Base-by-base conservation (phyloP, 75 land plant species). In the Pinus tabuliformis region DNA sequence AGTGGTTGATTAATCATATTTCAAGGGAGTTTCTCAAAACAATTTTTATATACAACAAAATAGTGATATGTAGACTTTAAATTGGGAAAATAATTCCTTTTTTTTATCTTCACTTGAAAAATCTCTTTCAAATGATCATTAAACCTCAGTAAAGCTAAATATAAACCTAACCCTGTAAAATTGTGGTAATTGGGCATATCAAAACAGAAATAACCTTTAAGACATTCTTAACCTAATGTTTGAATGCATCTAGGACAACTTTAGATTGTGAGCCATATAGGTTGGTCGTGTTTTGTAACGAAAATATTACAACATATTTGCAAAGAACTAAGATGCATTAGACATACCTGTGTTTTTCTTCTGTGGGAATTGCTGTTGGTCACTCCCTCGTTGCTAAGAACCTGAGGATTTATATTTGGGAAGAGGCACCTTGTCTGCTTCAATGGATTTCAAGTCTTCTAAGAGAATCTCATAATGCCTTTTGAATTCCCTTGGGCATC, bases 401-500 rank as follows among this genome's bases (percentile, higher is more conserved):
- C 8, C 21, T 1, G 73, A 57, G 24, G 75, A 62, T n/a, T 42
- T 73, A 77, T 86, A 86, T 72, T 77, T 80, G 20, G 89, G 91
- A 5, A 83, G 63, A 11, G 82, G 70, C 28, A 90, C 78, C 28
- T 72, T 42, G 4, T 90, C 92, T 5, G 83, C 65, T 15, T 87
- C 92, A 36, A 87, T 88, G 70, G 24, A 62, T 45, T 56, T 63
- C 54, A 90, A 37, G 63, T 90, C 92, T 57, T 85, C 80, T 18
- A 85, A 16, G 5, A 90, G 83, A 30, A 81, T 59, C 61, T 90
- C 86, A 72, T 83, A 90, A 83, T 90, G 92, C 33, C 39, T 58
- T 84, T 79, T 85, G 5, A 90, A 88, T 70, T 85, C 88, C 56
- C 79, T 88, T 0, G 82, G 79, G 3, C 81, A 62, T 80, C 85